Evolutionary conservation across 2,329 filamentous ascomycete species (phyloP), one percentile per base, ranked within the genome.

Genomic region (Sarocladium oryzae): DNA sequence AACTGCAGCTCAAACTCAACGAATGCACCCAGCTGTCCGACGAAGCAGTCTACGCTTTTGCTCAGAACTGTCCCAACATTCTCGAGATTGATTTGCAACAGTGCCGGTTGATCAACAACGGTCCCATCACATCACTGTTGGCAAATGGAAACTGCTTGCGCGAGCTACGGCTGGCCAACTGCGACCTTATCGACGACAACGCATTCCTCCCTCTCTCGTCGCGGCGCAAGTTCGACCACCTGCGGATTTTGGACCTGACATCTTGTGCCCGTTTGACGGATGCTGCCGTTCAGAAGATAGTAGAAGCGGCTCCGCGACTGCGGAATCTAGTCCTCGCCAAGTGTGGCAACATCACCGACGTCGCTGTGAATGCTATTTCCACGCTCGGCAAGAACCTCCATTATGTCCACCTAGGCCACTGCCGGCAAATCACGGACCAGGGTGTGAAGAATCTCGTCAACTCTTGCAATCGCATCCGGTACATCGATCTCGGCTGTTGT

Each of bases 401-500:
- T 67, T 97, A 96, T 66, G 85, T 99, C 50, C 93, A 99, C 63
- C 77, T 99, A 2, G 93, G 93, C 9, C 93, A 99, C 66, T 99
- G 93, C 67, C 82, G 82, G 24, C 84, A 91, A 43, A 91, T 99
- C 62, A 96, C 92, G 0, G 93, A 99, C 63, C 78, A 84, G 32
- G 91, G 89, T 1, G 89, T 99, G 16, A 87, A 88, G 60, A 84
- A 84, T 51, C 76, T 99, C 28, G 89, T 96, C 35, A 84, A 86
- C 58, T 76, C 76, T 50, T 99, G 93, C 74, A 97, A 92, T 62
- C 83, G 93, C 21, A 97, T 99, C 58, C 82, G 93, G 51, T 99
- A 99, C 66, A 99, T 99, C 56, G 93, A 99, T 64, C 74, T 99
- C 38, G 93, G 93, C n/a, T 97, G 93, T 71, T 99, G 93, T 68